Evolutionary conservation across 495 filamentous ascomycete genomes (phyloP).

Genomic region (Lepidopterella palustris): DNA sequence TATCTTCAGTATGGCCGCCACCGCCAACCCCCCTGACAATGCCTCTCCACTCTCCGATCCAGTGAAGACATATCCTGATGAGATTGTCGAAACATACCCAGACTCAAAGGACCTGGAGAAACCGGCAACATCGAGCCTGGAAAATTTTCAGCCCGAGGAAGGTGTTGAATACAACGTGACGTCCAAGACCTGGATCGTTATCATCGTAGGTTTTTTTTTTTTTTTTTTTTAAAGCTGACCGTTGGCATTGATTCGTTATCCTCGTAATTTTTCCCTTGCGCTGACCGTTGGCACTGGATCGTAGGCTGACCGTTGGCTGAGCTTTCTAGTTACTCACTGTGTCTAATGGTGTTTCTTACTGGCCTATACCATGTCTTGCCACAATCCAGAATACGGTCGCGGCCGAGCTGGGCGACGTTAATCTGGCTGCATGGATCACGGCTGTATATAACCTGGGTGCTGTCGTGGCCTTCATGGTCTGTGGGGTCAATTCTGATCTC

Average conservation of each 20-base stretch:
- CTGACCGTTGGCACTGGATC: background rate
- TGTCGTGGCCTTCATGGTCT: constrained; percentile 25
- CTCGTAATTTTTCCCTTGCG: too few relatives aligned
- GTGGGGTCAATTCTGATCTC: constrained; percentile 14
- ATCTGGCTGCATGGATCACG: constrained; percentile 7
- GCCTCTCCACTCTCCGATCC: too few relatives aligned
- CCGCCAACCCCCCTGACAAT: too few relatives aligned
- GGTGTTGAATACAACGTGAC: constrained; percentile 14
- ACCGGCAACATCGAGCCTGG: too few relatives aligned
- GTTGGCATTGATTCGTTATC: too few relatives aligned
- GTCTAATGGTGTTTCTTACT: constrained; percentile 25
- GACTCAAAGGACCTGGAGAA: too few relatives aligned
- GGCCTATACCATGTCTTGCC: constrained; percentile 8
- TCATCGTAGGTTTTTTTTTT: constrained; percentile 12
- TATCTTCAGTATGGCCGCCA: too few relatives aligned
- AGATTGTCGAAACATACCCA: too few relatives aligned
- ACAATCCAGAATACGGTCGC: constrained; percentile 7
- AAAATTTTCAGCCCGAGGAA: constrained; percentile 2
- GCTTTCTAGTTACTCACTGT: too few relatives aligned
- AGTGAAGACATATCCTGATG: too few relatives aligned
- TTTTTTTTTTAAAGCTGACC: too few relatives aligned
- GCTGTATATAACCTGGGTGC: constrained; percentile 8
- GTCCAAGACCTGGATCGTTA: constrained; percentile 20
- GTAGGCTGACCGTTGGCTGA: too few relatives aligned
- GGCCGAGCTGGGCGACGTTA: constrained; percentile 12